phyloP scores from a whole-genome alignment of 2,329 filamentous ascomycete genomes.

The Alternaria conjuncta region DNA sequence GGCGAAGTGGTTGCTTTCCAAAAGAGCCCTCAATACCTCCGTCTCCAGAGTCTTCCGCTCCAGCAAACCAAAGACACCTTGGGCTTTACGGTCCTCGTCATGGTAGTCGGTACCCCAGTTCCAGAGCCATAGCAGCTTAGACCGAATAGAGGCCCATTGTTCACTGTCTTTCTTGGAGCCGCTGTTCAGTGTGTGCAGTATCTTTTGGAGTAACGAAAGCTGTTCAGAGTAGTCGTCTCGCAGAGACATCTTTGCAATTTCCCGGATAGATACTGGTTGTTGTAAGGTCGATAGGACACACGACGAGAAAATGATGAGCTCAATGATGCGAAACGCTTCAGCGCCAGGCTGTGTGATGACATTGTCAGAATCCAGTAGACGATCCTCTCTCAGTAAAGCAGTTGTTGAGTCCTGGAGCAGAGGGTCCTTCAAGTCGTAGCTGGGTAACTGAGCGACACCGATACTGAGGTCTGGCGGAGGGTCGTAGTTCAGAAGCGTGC shows the following conservation, averaged over 20 bases:
- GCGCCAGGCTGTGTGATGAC: conserved; percentile 67
- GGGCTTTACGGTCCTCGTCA: conserved; percentile 47
- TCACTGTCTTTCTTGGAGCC: conserved; percentile 66
- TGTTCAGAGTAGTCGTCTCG: conserved; percentile 70
- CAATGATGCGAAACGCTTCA: conserved; percentile 64
- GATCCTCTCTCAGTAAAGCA: conserved; percentile 49
- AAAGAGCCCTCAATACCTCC: conserved; percentile 72
- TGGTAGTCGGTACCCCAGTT: conserved; percentile 67
- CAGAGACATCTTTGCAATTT: conserved; percentile 66
- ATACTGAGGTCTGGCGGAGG: conserved; percentile 58
- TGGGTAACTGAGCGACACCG: conserved; percentile 52
- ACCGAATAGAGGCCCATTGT: conserved; percentile 58
- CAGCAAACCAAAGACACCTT: conserved; percentile 65
- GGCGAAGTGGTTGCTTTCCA: conserved; percentile 68
- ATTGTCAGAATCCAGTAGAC: conserved; percentile 66
- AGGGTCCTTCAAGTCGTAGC: conserved; percentile 47
- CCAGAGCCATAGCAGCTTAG: conserved; percentile 74
- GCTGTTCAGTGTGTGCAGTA: conserved; percentile 63
- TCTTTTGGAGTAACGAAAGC: conserved; percentile 62
- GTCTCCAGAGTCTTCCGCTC: conserved; percentile 68
- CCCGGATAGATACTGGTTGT: conserved; percentile 50
- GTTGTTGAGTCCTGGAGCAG: conserved; percentile 39
- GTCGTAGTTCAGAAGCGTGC: conserved; percentile 66
- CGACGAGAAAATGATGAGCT: conserved; percentile 64
- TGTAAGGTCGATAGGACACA: conserved; percentile 53